Conservation (phyloP, 2,329 filamentous ascomycete genomes). For the Alternaria brassicae region DNA sequence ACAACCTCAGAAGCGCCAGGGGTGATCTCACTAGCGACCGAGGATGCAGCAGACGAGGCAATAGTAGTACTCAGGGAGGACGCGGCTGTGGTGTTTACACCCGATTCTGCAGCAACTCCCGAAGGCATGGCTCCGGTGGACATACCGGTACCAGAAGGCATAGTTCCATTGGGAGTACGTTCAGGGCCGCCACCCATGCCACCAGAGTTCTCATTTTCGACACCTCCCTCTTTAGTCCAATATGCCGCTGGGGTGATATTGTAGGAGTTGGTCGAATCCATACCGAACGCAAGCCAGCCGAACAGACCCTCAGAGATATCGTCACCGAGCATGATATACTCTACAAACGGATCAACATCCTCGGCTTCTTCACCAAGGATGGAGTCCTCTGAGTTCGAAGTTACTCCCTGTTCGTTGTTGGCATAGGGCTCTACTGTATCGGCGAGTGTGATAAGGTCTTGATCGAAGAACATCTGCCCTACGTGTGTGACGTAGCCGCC, state of each 20-base stretch:
- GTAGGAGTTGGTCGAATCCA: constrained; percentile 32
- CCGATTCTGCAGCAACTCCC: constrained; percentile 7
- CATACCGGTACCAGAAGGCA: constrained; percentile 13
- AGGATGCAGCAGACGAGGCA: neutral
- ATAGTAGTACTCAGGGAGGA: neutral
- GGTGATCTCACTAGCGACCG: neutral
- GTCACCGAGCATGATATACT: constrained; percentile 66
- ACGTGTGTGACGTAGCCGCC: constrained; percentile 53
- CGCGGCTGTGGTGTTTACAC: no score
- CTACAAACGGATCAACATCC: constrained; percentile 62
- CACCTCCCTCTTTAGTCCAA: constrained; percentile 38
- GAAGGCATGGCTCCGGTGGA: constrained; percentile 19
- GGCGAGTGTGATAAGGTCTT: constrained; percentile 53
- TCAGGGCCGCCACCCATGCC: neutral
- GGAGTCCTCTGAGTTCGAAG: constrained; percentile 60
- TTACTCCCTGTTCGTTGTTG: constrained; percentile 54
- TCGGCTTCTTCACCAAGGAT: constrained; percentile 59
- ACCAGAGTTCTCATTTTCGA: constrained; percentile 21
- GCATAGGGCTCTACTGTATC: constrained; percentile 55
- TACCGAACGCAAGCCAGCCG: constrained; percentile 46
- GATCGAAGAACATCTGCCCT: constrained; percentile 55
- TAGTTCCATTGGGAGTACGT: constrained; percentile 4
- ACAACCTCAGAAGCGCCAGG: constrained; percentile 5
- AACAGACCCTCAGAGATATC: constrained; percentile 45
- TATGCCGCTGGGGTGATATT: constrained; percentile 40